phyloP scores from a whole-genome alignment of 768 basidiomycete species.

The Boletus edulis region DNA sequence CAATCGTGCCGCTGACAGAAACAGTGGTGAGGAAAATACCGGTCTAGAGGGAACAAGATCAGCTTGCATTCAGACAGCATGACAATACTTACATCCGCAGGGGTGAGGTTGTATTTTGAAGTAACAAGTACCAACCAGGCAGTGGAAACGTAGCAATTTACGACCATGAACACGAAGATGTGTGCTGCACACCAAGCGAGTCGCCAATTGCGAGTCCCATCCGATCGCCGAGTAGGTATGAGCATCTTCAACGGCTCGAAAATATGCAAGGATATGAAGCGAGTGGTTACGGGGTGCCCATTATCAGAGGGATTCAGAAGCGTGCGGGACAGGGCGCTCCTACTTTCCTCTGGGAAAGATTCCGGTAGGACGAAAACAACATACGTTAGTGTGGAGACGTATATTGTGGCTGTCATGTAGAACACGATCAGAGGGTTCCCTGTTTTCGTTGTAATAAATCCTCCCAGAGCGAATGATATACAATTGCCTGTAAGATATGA shows the following conservation, averaged over 20 bases:
- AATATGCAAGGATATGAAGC: background rate
- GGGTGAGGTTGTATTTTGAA: slow-evolving; percentile 25
- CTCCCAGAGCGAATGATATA: slow-evolving; percentile 28
- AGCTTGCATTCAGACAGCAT: background rate
- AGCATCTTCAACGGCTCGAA: slow-evolving; percentile 28
- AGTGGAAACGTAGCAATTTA: slow-evolving; percentile 1
- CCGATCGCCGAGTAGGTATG: slow-evolving; percentile 12
- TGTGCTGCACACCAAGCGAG: slow-evolving; percentile 29
- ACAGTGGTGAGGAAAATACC: slow-evolving; percentile 23
- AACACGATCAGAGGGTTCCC: slow-evolving; percentile 25
- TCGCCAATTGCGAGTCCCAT: slow-evolving; percentile 29
- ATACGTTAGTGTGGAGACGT: slow-evolving; percentile 16
- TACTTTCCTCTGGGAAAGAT: slow-evolving; percentile 26
- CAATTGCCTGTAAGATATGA: slow-evolving; percentile 17
- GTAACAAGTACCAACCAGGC: slow-evolving; percentile 24
- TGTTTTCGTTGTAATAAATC: slow-evolving; percentile 27
- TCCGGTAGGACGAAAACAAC: slow-evolving; percentile 26
- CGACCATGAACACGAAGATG: slow-evolving; percentile 18
- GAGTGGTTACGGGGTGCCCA: background rate
- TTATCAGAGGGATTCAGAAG: background rate
- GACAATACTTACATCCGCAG: slow-evolving; percentile 21
- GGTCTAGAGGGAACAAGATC: slow-evolving; percentile 16
- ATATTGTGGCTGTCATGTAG: slow-evolving; percentile 12
- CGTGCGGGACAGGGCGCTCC: slow-evolving; percentile 12
- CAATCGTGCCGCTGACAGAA: slow-evolving; percentile 11